Evolutionary conservation across 495 filamentous ascomycete species (phyloP).

Genomic region (Entonaema liquescens): DNA sequence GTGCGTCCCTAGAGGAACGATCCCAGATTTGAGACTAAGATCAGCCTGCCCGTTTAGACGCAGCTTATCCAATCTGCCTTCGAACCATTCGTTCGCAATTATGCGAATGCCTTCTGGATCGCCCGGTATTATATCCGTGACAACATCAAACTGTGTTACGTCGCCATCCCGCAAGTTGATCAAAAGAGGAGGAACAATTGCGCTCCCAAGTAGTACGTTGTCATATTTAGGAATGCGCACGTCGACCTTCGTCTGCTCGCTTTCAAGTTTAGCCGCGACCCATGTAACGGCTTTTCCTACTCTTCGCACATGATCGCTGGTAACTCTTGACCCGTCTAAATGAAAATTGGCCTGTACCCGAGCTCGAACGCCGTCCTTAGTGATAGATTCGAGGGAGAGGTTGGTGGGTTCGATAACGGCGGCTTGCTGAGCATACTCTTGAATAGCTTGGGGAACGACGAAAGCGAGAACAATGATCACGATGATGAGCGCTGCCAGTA

Average conservation of each 20-base stretch:
- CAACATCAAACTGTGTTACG: slow-evolving; percentile 77
- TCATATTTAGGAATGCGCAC: slow-evolving; percentile 87
- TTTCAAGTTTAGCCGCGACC: slow-evolving; percentile 78
- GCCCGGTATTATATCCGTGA: slow-evolving; percentile 76
- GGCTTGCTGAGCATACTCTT: slow-evolving; percentile 86
- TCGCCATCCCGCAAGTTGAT: slow-evolving; percentile 80
- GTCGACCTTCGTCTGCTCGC: slow-evolving; percentile 70
- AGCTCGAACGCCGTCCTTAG: slow-evolving; percentile 74
- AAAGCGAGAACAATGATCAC: slow-evolving; percentile 70
- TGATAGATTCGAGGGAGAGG: slow-evolving; percentile 85
- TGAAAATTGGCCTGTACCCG: slow-evolving; percentile 81
- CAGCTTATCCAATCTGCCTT: slow-evolving; percentile 74
- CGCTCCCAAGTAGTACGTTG: slow-evolving; percentile 79
- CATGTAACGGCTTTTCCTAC: slow-evolving; percentile 82
- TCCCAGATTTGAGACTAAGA: slow-evolving; percentile 76
- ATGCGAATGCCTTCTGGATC: slow-evolving; percentile 78
- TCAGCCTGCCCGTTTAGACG: slow-evolving; percentile 74
- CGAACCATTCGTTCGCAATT: slow-evolving; percentile 89
- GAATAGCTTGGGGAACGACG: slow-evolving; percentile 78
- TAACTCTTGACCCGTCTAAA: slow-evolving; percentile 78
- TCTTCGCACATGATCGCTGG: slow-evolving; percentile 71
- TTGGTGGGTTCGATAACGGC: slow-evolving; percentile 80
- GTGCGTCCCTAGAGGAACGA: slow-evolving; percentile 79
- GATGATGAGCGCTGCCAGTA: slow-evolving; percentile 52
- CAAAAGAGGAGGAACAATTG: slow-evolving; percentile 73